A percentile compares a stretch with the other conserved stretches of the same genome.
Conservation (phyloP, 2,329 filamentous ascomycete genomes). For the Fusarium citri region DNA sequence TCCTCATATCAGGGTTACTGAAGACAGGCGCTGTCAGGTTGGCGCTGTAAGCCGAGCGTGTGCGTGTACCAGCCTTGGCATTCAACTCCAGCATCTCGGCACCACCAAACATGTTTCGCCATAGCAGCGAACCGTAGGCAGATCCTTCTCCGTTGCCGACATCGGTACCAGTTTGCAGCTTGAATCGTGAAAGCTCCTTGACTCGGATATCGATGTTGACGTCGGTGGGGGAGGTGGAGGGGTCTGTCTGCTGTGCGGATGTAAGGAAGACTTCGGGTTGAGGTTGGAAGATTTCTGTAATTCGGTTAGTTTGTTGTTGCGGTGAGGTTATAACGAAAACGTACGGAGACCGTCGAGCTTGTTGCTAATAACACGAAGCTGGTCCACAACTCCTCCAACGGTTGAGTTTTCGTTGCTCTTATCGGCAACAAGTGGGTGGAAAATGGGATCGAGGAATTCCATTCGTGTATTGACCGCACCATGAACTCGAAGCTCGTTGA, state of each 20-base stretch:
- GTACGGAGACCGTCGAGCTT: slow-evolving; percentile 85
- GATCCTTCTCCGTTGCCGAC: slow-evolving; percentile 94
- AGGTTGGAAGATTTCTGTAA: slow-evolving; percentile 84
- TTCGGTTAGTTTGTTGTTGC: slow-evolving; percentile 40
- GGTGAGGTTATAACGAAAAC: slow-evolving; percentile 28
- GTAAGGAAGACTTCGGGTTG: slow-evolving; percentile 86
- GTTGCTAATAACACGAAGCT: slow-evolving; percentile 75
- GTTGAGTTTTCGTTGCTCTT: slow-evolving; percentile 77
- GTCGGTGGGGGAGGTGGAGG: slow-evolving; percentile 78
- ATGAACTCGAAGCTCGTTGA: slow-evolving; percentile 86
- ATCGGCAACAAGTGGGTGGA: slow-evolving; percentile 79
- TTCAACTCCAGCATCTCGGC: slow-evolving; percentile 91
- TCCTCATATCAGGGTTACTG: slow-evolving; percentile 83
- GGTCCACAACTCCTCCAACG: slow-evolving; percentile 80
- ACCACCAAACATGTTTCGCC: slow-evolving; percentile 94
- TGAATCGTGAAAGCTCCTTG: slow-evolving; percentile 83
- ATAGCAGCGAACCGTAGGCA: slow-evolving; percentile 86
- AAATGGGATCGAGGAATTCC: slow-evolving; percentile 83
- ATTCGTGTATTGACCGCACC: slow-evolving; percentile 86
- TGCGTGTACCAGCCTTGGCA: slow-evolving; percentile 88
- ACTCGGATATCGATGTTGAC: slow-evolving; percentile 86
- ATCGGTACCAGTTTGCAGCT: slow-evolving; percentile 94
- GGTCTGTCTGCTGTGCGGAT: slow-evolving; percentile 74
- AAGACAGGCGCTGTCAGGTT: slow-evolving; percentile 84
- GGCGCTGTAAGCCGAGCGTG: slow-evolving; percentile 90